phyloP scores from a whole-genome alignment of 768 basidiomycete genomes.

The Tubosaeta sp. region DNA sequence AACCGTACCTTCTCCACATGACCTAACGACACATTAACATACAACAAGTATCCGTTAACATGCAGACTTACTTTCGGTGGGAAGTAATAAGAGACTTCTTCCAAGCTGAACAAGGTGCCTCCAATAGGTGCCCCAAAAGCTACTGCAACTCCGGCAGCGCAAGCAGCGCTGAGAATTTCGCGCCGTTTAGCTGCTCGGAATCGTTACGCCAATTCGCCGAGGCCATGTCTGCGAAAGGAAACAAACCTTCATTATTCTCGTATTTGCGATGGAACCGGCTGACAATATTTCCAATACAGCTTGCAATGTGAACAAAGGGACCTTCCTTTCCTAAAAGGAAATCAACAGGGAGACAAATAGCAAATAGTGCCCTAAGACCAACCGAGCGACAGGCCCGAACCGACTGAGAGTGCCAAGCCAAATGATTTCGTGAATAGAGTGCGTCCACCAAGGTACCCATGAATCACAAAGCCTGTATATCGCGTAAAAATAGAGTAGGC shows the following conservation, averaged over 20 bases:
- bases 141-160: slow-evolving; percentile 96
- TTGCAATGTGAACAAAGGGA: slow-evolving; percentile 88
- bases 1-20: slow-evolving; percentile 85
- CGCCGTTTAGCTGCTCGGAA: slow-evolving; percentile 70
- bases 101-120: slow-evolving; percentile 86
- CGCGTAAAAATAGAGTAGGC: slow-evolving; percentile 7
- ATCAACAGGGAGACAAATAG: background rate
- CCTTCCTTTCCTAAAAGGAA: slow-evolving; percentile 55
- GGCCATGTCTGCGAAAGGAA: background rate
- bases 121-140: slow-evolving; percentile 97
- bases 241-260: slow-evolving; percentile 87
- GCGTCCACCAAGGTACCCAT: slow-evolving; percentile 91
- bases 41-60: background rate
- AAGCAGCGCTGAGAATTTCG: slow-evolving; percentile 92
- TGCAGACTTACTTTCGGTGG: slow-evolving; percentile 69
- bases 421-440: slow-evolving; percentile 87
- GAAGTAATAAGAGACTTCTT: slow-evolving; percentile 96
- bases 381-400: slow-evolving; percentile 86
- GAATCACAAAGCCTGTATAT: slow-evolving; percentile 81
- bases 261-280: slow-evolving; percentile 85
- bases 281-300: slow-evolving; percentile 90
- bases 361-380: slow-evolving; percentile 16
- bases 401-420: slow-evolving; percentile 86
- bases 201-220: background rate
- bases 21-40: slow-evolving; percentile 39